Percentiles rank a stretch among this genome's conserved stretches.
Conservation (phyloP, 164 flowering plant genomes). For the Magnolia changhungtana region DNA sequence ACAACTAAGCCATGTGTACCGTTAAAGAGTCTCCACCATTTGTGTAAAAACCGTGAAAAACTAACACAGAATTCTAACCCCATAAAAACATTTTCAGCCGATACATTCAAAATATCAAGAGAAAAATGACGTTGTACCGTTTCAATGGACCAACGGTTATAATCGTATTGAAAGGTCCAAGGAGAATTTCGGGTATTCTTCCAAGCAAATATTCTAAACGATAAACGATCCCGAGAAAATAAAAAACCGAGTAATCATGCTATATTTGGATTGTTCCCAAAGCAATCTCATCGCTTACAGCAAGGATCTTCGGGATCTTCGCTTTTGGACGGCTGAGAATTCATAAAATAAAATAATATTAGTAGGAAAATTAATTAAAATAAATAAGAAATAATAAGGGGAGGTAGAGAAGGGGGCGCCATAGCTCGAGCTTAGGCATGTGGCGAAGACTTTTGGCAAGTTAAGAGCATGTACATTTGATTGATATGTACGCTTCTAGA, state of each 20-base stretch:
- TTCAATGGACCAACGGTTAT: not conserved
- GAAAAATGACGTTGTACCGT: too few relatives aligned
- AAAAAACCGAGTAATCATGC: constrained; percentile 17
- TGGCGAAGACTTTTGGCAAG: constrained; percentile 24
- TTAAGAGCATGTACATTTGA: constrained; percentile 15
- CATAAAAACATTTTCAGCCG: too few relatives aligned
- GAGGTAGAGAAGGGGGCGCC: constrained; percentile 41
- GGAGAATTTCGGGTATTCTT: not conserved
- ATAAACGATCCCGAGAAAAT: constrained; percentile 55
- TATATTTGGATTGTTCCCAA: constrained; percentile 44
- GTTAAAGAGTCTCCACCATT: too few relatives aligned
- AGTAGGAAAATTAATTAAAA: not conserved
- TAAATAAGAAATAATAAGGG: not conserved
- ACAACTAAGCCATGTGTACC: too few relatives aligned
- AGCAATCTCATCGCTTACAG: constrained; percentile 38
- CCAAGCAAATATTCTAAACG: constrained; percentile 2
- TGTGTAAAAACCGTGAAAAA: too few relatives aligned
- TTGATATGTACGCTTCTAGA: constrained; percentile 26
- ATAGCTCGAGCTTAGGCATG: constrained; percentile 35
- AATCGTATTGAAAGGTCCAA: not conserved
- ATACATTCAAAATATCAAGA: too few relatives aligned
- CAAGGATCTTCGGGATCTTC: constrained; percentile 38
- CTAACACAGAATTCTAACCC: too few relatives aligned
- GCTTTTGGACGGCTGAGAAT: constrained; percentile 20
- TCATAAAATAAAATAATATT: constrained; percentile 1